Base-by-base conservation (phyloP, 2,329 filamentous ascomycete species). In the Epicoccum nigrum region DNA sequence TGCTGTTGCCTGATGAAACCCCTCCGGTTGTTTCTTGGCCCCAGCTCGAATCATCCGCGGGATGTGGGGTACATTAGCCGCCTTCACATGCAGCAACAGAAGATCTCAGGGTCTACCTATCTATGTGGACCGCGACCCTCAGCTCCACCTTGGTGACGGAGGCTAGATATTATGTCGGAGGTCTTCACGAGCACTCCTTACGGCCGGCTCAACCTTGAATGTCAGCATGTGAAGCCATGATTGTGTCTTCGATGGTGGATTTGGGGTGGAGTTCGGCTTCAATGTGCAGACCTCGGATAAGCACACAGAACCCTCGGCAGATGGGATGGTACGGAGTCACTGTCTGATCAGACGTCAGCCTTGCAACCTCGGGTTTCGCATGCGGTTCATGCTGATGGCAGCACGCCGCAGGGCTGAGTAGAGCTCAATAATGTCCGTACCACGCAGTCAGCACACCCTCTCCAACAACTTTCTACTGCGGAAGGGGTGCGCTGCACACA, bases 1-100 rank as follows among this genome's bases (percentile, higher is more conserved):
- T 47, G 16, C 38, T 42, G 43, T 12, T 43, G 49, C 48, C 42
- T 42, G 23, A 39, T 28, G 30, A 40, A 7, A 31, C 39, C 41
- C 21, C 52, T 62, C 56, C 54, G 40, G 30, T 12, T 48, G 44
- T 39, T 40, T 34, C 15, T 45, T 21, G 19, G 35, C 46, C 52
- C 58, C 58, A 48, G 53, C 40, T 49, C 33, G 47, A 56, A 17
- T 63, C 60, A 60, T 53, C 61, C 62, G 62, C 25, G 51, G 51
- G 65, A 62, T 58, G 66, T 70, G 69, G 69, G 69, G 69, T 70
- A 65, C 65, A 68, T 64, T 65, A 67, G 64, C 54, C 55, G 38
- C 48, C 43, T 58, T 65, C 63, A 64, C 62, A 64, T 63, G 63
- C 50, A 20, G 43, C 19, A 35, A 46, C 21, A 51, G 53, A 41